phyloP scores from a whole-genome alignment of 2,329 filamentous ascomycete species.

The Cladosporium sp. region DNA sequence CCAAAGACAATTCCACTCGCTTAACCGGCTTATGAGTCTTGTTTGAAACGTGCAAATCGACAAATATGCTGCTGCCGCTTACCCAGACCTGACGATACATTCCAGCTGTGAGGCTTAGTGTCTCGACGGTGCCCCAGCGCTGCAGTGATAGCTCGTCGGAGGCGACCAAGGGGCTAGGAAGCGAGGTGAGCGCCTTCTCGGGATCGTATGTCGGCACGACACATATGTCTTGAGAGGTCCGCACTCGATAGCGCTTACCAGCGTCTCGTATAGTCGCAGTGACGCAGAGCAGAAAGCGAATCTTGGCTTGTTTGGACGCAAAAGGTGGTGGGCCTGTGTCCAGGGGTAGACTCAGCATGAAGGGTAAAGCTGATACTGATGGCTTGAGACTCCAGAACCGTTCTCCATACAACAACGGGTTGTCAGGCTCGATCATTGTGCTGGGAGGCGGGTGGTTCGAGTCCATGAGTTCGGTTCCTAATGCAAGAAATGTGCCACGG shows the following conservation, averaged over 20 bases:
- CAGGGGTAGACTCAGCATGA: slow-evolving; percentile 54
- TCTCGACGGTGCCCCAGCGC: slow-evolving; percentile 44
- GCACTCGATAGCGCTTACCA: slow-evolving; percentile 51
- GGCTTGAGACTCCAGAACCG: slow-evolving; percentile 53
- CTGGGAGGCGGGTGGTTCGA: slow-evolving; percentile 51
- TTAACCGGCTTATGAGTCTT: slow-evolving; percentile 51
- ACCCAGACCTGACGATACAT: slow-evolving; percentile 61
- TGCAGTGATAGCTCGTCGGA: slow-evolving; percentile 49
- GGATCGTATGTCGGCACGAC: slow-evolving; percentile 58
- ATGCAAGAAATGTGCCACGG: slow-evolving; percentile 51
- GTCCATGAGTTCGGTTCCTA: slow-evolving; percentile 55
- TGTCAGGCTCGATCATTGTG: slow-evolving; percentile 50
- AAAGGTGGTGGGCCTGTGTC: slow-evolving; percentile 58
- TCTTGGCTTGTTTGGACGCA: slow-evolving; percentile 52
- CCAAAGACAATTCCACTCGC: slow-evolving; percentile 53
- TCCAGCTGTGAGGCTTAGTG: slow-evolving; percentile 52
- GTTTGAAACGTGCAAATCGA: slow-evolving; percentile 55
- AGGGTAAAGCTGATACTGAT: slow-evolving; percentile 50
- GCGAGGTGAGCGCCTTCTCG: slow-evolving; percentile 55
- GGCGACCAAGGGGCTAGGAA: slow-evolving; percentile 53
- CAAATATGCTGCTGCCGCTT: slow-evolving; percentile 56
- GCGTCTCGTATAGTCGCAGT: slow-evolving; percentile 51
- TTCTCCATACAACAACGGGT: slow-evolving; percentile 39
- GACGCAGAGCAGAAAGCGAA: slow-evolving; percentile 52
- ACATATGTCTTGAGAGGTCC: slow-evolving; percentile 51